Evolutionary conservation across 176 grass and related monocot species (phyloP).

Genomic region (Aegilops bicornis): DNA sequence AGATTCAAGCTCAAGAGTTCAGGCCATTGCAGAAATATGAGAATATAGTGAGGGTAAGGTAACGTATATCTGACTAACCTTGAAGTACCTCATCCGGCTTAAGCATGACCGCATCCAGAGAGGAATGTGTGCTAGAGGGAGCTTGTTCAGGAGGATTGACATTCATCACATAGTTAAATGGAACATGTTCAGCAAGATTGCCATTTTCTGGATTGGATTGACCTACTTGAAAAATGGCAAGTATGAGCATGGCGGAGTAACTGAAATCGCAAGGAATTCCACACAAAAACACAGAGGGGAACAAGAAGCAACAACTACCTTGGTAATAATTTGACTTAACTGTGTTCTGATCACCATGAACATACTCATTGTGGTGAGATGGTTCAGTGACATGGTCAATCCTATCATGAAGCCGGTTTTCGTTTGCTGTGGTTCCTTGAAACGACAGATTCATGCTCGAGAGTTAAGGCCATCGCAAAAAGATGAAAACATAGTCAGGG

Average conservation of each 20-base stretch:
- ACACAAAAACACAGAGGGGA: background rate
- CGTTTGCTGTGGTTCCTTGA: background rate
- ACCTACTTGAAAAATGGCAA: background rate
- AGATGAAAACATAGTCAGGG: background rate
- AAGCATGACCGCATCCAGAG: background rate
- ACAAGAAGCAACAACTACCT: background rate
- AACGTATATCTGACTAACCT: background rate
- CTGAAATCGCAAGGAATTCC: background rate
- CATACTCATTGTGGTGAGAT: background rate
- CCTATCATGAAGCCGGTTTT: background rate
- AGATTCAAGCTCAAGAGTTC: background rate
- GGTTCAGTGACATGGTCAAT: background rate
- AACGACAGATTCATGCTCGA: background rate
- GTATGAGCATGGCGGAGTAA: background rate
- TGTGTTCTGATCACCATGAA: background rate
- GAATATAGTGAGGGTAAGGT: background rate
- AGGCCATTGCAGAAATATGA: background rate
- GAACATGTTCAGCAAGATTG: too few species aligned
- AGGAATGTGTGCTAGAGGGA: background rate
- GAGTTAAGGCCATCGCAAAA: background rate
- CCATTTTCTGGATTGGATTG: too few species aligned
- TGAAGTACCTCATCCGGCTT: background rate
- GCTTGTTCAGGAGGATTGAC: too few species aligned
- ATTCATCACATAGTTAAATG: too few species aligned
- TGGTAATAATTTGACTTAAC: background rate